Base-by-base conservation (phyloP, 169 alveolate species). In the Besnoitia besnoiti region DNA sequence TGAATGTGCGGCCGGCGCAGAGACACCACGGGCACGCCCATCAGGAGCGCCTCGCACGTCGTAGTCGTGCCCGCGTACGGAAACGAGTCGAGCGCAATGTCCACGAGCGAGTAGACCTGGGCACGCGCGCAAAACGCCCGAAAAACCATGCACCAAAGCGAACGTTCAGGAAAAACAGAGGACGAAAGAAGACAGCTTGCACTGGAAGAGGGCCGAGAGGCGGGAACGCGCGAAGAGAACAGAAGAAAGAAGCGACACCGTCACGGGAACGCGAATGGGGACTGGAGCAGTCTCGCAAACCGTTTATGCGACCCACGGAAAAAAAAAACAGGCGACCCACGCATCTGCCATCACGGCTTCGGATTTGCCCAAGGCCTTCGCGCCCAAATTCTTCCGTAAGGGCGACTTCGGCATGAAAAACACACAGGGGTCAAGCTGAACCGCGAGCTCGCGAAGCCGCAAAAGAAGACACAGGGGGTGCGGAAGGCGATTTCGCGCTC, bases 11-110 rank as follows among this genome's bases (percentile, higher is more conserved):
- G 55, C n/a, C 95, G 92, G n/a, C 94, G 61, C 61, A 95, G 93
- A 10, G 97, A 93, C 89, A 96, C 94, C 84, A 95, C 93, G 0
- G 97, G 97, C 0, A 96, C 97, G 47, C 97, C 97, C 97, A 96
- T 96, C 79, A 93, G 94, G 42, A 95, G 89, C 10, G 96, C 94
- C 89, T 96, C 97, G 62, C 95, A 95, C 37, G 96, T 96, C 12
- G 97, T 96, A 19, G 97, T 96, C 5, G 97, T 96, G 35, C 97
- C 97, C 73, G 97, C 95, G 89, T 96, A 96, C 42, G 97, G 97
- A 61, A 94, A 94, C 0, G 97, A 91, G 87, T 96, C 97, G 84
- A 96, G 91, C 50, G 96, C 95, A 39, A 96, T 95, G 87, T 96
- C 97, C 37, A 95, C 79, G 55, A 67, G 51, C 44, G 84, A 77